Conservation (phyloP, 75 land plant genomes). For the Pinus tabuliformis region DNA sequence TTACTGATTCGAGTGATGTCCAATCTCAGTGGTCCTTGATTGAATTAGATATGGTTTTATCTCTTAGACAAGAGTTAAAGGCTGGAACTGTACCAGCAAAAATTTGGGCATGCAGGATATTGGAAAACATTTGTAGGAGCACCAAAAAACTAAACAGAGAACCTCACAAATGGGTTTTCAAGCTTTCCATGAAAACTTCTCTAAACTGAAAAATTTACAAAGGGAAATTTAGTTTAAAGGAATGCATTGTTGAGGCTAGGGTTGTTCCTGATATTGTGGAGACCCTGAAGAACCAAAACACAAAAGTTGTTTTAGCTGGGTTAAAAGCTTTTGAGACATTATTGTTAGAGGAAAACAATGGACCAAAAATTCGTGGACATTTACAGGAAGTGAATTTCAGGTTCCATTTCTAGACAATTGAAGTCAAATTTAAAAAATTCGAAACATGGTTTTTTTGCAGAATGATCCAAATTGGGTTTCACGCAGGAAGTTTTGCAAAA, state of each 20-base stretch:
- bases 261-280: constrained; percentile 19
- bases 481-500: too few relatives aligned
- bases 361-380: constrained; percentile 5
- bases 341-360: constrained; percentile 16
- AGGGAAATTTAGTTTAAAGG: constrained; percentile 19
- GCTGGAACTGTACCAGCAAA: too few relatives aligned
- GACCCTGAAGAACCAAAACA: constrained; percentile 10
- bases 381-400: constrained; percentile 10
- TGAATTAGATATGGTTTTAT: not conserved
- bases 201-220: constrained; percentile 14
- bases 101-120: constrained; percentile 2
- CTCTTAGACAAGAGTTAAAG: too few relatives aligned
- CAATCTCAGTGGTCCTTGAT: constrained; percentile 8
- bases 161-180: constrained; percentile 1
- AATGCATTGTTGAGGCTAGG: constrained; percentile 23
- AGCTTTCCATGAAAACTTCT: not conserved
- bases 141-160: constrained; percentile 8
- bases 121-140: constrained; percentile 14
- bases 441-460: too few relatives aligned
- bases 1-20: not conserved
- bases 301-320: constrained; percentile 18
- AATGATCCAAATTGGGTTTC: too few relatives aligned
- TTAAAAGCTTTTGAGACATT: constrained; percentile 14
- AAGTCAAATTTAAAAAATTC: too few relatives aligned
- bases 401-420: too few relatives aligned